phyloP scores from a whole-genome alignment of 106 monocot species.

The Allium sativum region DNA sequence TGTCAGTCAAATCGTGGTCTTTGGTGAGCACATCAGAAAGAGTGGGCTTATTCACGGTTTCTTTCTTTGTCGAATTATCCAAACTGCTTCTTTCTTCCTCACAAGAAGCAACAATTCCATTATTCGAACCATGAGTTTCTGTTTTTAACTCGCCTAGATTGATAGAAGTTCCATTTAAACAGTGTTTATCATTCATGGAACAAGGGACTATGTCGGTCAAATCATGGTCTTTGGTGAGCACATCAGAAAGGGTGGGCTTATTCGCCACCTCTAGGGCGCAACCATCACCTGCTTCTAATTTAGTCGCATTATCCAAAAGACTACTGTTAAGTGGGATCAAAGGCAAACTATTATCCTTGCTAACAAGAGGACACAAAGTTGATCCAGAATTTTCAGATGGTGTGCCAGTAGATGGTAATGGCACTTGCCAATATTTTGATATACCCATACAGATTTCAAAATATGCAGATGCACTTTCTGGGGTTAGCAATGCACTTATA shows the following conservation, averaged over 20 bases:
- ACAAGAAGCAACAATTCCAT: too few relatives aligned
- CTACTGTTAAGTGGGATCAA: neutral
- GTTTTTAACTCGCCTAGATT: too few relatives aligned
- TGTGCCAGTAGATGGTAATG: constrained; percentile 13
- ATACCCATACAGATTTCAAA: constrained; percentile 48
- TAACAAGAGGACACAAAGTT: neutral
- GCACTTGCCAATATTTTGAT: constrained; percentile 48
- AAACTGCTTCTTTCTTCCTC: too few relatives aligned
- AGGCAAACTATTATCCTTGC: constrained; percentile 10
- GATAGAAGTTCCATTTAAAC: neutral
- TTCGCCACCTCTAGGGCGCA: neutral
- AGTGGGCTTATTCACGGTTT: constrained; percentile 5
- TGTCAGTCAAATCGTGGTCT: constrained; percentile 2
- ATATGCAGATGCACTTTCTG: constrained; percentile 31
- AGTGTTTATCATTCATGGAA: constrained; percentile 8
- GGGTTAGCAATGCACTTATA: constrained; percentile 19
- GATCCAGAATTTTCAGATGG: constrained; percentile 7
- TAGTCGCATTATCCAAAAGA: constrained; percentile 10
- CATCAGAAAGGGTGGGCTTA: constrained; percentile 4
- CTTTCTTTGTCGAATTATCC: constrained; percentile 8
- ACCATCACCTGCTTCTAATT: constrained; percentile 1
- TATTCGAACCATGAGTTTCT: too few relatives aligned
- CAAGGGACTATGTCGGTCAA: neutral
- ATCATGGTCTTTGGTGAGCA: neutral
- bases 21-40: neutral